phyloP scores from a whole-genome alignment of 192 early-diverging fungal genomes.

The Coemansia sp. region DNA sequence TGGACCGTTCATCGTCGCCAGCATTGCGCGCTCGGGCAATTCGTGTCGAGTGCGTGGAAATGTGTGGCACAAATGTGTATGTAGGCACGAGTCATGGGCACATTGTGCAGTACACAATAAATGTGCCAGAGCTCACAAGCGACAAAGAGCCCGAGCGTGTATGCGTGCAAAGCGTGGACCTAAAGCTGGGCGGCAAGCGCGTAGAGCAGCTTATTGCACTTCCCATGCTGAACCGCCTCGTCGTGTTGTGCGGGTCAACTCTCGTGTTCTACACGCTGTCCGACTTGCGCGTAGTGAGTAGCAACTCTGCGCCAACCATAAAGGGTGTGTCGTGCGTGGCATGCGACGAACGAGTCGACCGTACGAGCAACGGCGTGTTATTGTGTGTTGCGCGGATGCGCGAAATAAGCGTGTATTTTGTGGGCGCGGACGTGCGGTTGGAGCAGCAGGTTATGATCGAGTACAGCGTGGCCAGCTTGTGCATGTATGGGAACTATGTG shows the following conservation, averaged over 20 bases:
- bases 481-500: conserved; percentile 48
- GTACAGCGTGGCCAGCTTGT: conserved; percentile 38
- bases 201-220: conserved; percentile 50
- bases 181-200: conserved; percentile 31
- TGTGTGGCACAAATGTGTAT: conserved; percentile 32
- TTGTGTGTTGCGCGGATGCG: conserved; percentile 50
- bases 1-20: conserved; percentile 2
- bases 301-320: conserved; percentile 18
- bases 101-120: conserved; percentile 37
- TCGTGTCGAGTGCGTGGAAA: conserved; percentile 40
- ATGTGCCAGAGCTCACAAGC: conserved; percentile 14
- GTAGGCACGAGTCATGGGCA: conserved; percentile 43
- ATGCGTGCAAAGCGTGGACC: conserved; percentile 19
- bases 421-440: conserved; percentile 30
- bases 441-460: conserved; percentile 35
- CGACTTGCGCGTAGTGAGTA: conserved; percentile 20
- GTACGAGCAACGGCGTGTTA: conserved; percentile 7
- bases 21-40: conserved; percentile 4
- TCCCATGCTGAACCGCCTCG: conserved; percentile 27
- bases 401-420: conserved; percentile 31
- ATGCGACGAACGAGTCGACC: conserved; percentile 39
- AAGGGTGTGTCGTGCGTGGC: conserved; percentile 44
- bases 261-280: conserved; percentile 27
- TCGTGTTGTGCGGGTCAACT: conserved; percentile 41
- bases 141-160: conserved; percentile 9